Conservation (phyloP, 805 yeast genomes). For the Helenozyma rhizophorensis region DNA sequence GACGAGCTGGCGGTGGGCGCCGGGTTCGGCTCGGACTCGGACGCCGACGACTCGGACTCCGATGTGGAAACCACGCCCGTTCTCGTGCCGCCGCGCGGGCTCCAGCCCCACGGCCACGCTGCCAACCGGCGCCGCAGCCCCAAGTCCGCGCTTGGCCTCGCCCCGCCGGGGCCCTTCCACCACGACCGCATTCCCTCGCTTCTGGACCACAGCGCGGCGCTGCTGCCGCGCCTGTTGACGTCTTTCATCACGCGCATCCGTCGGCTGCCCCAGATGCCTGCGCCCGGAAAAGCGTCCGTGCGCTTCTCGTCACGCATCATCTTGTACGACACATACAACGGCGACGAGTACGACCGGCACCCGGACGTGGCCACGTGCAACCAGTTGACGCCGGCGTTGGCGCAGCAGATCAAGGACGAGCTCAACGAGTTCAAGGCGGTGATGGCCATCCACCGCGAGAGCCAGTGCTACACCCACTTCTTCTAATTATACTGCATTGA, state of each 20-base stretch:
- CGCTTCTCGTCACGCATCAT: slow-evolving; percentile 77
- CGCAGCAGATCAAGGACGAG: slow-evolving; percentile 82
- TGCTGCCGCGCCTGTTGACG: slow-evolving; percentile 32
- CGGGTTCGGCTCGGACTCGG: slow-evolving; percentile 31
- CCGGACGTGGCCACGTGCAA: slow-evolving; percentile 93
- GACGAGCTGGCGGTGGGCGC: slow-evolving; percentile 32
- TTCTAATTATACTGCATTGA: too few relatives aligned
- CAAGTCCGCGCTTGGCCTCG: slow-evolving; percentile 12
- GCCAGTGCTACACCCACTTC: slow-evolving; percentile 80
- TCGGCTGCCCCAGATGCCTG: slow-evolving; percentile 9
- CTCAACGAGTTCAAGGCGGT: slow-evolving; percentile 70
- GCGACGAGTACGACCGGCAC: slow-evolving; percentile 83
- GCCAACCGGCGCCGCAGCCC: slow-evolving; percentile 9
- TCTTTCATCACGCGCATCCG: slow-evolving; percentile 28
- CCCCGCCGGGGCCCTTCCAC: slow-evolving; percentile 22
- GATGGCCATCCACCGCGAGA: slow-evolving; percentile 80
- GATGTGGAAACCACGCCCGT: background rate
- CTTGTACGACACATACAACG: slow-evolving; percentile 78
- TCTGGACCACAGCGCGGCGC: slow-evolving; percentile 20
- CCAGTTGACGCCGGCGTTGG: slow-evolving; percentile 79
- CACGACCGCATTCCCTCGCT: slow-evolving; percentile 29
- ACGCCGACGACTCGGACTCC: slow-evolving; percentile 11
- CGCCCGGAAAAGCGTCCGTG: slow-evolving; percentile 24
- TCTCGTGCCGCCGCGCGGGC: background rate
- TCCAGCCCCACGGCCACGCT: background rate